These are phyloP conservation scores for Cladosporium sp. DNA, from an alignment of 2,329 filamentous ascomycete species.

Conservation along the genomic window DNA sequence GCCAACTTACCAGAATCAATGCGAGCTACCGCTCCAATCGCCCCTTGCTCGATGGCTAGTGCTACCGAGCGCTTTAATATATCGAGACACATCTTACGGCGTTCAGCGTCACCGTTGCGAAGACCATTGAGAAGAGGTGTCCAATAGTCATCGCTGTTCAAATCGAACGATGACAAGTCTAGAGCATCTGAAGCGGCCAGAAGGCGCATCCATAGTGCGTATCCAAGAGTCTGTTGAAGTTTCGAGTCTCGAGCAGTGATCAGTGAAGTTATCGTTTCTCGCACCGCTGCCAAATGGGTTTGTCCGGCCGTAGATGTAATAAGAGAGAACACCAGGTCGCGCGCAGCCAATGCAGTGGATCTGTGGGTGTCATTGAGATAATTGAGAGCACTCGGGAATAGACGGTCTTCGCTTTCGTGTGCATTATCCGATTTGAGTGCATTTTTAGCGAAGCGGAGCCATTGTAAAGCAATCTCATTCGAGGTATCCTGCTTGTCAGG, in stretches of 20 bases:
- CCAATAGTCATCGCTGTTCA: constrained; percentile 36
- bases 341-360: constrained; percentile 6
- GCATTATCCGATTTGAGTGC: not conserved
- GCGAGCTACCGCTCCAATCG: constrained; percentile 12
- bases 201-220: constrained; percentile 27
- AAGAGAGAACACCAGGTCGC: constrained; percentile 5
- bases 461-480: not conserved
- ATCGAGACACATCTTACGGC: constrained; percentile 43
- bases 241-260: constrained; percentile 3
- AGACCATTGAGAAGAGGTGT: constrained; percentile 35
- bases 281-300: not conserved
- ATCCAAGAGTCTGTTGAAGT: constrained; percentile 19
- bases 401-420: not conserved
- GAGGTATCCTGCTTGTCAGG: not conserved
- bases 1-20: constrained; percentile 15
- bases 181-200: constrained; percentile 10
- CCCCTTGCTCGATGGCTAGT: constrained; percentile 21
- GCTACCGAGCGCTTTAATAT: constrained; percentile 41
- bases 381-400: not conserved
- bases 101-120: constrained; percentile 40
- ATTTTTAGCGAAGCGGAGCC: constrained; percentile 1
- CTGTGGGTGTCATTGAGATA: not conserved
- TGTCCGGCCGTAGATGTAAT: not conserved
- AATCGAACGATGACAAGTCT: constrained; percentile 6
- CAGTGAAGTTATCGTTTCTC: not conserved